Evolutionary conservation across 768 basidiomycete species (phyloP).

Genomic region (Gymnopilus dilepis): DNA sequence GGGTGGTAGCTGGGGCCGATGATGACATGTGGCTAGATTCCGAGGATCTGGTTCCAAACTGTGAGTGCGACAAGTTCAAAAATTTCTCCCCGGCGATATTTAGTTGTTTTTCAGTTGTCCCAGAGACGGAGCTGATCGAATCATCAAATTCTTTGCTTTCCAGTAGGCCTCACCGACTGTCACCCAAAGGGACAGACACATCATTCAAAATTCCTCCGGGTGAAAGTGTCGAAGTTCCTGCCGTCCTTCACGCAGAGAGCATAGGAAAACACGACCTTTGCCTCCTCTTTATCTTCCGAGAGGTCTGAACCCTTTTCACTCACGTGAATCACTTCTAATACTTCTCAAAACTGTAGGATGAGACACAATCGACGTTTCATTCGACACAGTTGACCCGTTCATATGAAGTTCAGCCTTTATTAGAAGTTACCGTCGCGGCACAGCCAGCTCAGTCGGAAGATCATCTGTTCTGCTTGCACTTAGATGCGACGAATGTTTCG

Average conservation of each 20-base stretch:
- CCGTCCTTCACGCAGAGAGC: constrained; percentile 58
- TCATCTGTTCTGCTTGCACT: constrained; percentile 53
- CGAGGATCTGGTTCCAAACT: constrained; percentile 19
- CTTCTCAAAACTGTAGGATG: constrained; percentile 39
- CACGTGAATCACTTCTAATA: constrained; percentile 5
- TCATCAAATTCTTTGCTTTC: constrained; percentile 59
- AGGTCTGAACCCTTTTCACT: constrained; percentile 21
- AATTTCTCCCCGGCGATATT: background rate
- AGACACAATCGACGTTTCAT: constrained; percentile 53
- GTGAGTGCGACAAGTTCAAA: constrained; percentile 16
- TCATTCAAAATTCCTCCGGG: constrained; percentile 47
- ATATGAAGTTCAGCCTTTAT: constrained; percentile 64
- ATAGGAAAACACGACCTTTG: constrained; percentile 56
- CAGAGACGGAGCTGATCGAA: constrained; percentile 43
- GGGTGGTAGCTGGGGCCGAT: constrained; percentile 64
- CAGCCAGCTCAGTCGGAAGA: constrained; percentile 56
- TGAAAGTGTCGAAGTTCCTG: constrained; percentile 52
- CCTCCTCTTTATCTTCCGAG: constrained; percentile 53
- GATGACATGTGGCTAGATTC: constrained; percentile 66
- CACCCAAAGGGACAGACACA: constrained; percentile 35
- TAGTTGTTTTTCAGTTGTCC: constrained; percentile 13
- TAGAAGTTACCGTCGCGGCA: constrained; percentile 56
- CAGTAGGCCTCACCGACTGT: constrained; percentile 52
- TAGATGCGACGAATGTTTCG: constrained; percentile 62
- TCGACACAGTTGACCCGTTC: constrained; percentile 56